Base-by-base conservation (phyloP, 345 rosid species). In the Erysimum cheiranthoides region DNA sequence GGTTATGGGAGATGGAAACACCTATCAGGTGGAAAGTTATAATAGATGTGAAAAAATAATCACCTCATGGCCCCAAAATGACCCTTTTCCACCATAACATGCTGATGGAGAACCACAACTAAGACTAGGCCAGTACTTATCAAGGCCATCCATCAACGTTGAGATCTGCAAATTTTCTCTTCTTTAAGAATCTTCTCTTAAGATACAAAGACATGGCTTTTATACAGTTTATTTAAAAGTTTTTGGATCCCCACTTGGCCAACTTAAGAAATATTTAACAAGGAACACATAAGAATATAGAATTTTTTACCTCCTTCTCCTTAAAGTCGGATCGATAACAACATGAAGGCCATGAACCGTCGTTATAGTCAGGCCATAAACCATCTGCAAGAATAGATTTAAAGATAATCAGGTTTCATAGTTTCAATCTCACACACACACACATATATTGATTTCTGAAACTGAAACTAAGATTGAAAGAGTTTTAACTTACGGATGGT, bases 361-460 rank as follows among this genome's bases (percentile, higher is more conserved):
- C 98, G 60, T 91, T 91, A 77, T 93, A 93, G 75, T 93, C 93
- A 40, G 97, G 94, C 98, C 98, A 93, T n/a, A 93, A 40, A 52
- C 98, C 98, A 87, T 93, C 98, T 93, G 80, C 74, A 36, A 63
- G 51, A 74, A 61, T 14, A 63, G 43, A 43, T 53, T 32, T 10
- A 11, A 10, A 62, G 10, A 54, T 13, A 1, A 53, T 52, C 40
- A 76, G 45, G 3, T 8, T 47, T 34, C 46, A 61, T 21, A 14
- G 31, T 14, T 14, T 70, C 13, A 69, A 57, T 60, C 46, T 47
- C 28, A 46, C 1, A 34, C n/a, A 38, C 11, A 47, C 69, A 68
- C 32, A 36, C 10, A 34, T 21, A 39, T 6, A 31, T 28, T 17
- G 36, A 36, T 35, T 32, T 36, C 30, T 43, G 5, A 39, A 50